phyloP scores from a whole-genome alignment of 345 rosid genomes.

The Aquilaria yunnanensis region DNA sequence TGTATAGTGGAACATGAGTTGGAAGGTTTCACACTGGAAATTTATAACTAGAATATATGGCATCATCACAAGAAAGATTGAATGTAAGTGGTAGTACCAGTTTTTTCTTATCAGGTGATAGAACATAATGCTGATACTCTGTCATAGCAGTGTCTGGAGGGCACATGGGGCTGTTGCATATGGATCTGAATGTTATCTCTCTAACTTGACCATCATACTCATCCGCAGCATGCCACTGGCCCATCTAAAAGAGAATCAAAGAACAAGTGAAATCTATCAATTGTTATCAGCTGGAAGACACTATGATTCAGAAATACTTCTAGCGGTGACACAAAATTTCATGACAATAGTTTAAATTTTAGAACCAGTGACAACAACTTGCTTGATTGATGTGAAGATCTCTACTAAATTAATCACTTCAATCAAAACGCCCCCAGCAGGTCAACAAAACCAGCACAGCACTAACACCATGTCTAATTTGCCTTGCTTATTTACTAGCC shows the following conservation, averaged over 20 bases:
- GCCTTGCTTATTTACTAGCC: no score
- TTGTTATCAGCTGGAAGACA: no score
- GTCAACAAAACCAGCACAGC: no score
- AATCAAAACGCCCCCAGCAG: no score
- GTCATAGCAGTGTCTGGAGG: slow-evolving; percentile 98
- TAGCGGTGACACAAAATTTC: background rate
- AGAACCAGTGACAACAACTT: no score
- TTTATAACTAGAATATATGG: background rate
- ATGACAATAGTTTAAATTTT: no score
- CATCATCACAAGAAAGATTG: background rate
- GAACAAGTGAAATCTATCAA: slow-evolving; percentile 10
- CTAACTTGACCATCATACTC: slow-evolving; percentile 98
- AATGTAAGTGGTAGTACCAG: slow-evolving; percentile 37
- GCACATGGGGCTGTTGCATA: slow-evolving; percentile 94
- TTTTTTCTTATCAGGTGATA: slow-evolving; percentile 68
- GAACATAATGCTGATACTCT: slow-evolving; percentile 82
- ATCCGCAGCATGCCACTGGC: slow-evolving; percentile 86
- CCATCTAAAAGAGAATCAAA: slow-evolving; percentile 52
- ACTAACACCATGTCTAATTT: no score
- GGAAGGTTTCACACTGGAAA: background rate
- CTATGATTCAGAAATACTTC: background rate
- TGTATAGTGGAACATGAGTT: no score
- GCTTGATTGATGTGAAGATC: no score
- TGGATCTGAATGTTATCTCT: slow-evolving; percentile 78
- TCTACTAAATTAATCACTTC: no score